Evolutionary conservation across 768 basidiomycete species (phyloP), one percentile per base, ranked within the genome.

Genomic region (Candolleomyces efflorescens): DNA sequence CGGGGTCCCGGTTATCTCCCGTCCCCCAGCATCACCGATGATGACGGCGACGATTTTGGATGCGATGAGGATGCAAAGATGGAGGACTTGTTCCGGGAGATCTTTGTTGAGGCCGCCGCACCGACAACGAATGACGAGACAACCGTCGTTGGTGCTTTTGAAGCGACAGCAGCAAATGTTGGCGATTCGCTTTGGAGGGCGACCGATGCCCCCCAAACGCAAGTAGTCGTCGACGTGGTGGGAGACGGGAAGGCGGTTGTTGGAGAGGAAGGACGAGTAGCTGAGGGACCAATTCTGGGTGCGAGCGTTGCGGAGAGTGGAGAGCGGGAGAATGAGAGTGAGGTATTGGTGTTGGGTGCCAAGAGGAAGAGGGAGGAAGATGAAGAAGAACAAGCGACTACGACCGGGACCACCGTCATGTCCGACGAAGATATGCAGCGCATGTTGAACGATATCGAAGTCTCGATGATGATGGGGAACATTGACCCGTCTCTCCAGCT

Each of bases 61-160:
- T 75, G 77, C 55, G 74, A 83, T 69, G 84, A 86, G 71, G 84
- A 87, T 69, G 76, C 78, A 62, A 75, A 81, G 60, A 87, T 88
- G 83, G 85, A 89, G 63, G 77, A 78, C 63, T 75, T 89, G 70
- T 78, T 88, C 77, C 78, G 82, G 61, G 85, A 89, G 72, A 86
- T 89, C 72, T 79, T 87, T 74, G 68, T 64, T 53, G 59, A 60
- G 36, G 79, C 78, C 67, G 72, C 80, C 60, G 79, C 82, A 61
- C 73, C 76, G 66, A 64, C 69, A 51, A 64, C 71, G 64, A 59
- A 60, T 60, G 60, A 64, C 56, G 66, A 60, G 66, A 49, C 53
- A 53, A 56, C 44, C 47, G 41, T 24, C 47, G 18, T 56, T 49
- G 47, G 41, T 54, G 55, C 48, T 32, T 24, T 44, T 54, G 45